These are phyloP conservation scores for Erysimum pusillum DNA, from an alignment of 441 rosid species.

Conservation along the genomic window DNA sequence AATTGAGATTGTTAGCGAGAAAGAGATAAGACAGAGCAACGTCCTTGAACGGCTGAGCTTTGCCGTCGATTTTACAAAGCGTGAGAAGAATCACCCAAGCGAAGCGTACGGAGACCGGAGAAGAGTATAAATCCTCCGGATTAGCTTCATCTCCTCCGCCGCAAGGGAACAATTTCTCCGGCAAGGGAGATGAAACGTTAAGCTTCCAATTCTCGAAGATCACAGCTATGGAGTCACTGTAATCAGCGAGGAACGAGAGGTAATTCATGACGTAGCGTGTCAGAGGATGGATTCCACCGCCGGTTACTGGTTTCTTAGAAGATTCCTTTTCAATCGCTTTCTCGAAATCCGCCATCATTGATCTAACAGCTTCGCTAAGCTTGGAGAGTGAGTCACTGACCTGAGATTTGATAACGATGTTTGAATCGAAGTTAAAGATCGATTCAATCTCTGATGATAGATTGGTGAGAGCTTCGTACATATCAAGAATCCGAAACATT, in stretches of 20 bases:
- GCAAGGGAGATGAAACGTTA: conserved; percentile 47
- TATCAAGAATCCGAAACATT: conserved; percentile 61
- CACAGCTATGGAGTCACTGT: conserved; percentile 58
- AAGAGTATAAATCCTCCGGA: conserved; percentile 44
- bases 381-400: conserved; percentile 60
- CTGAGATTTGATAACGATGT: conserved; percentile 55
- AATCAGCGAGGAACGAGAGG: conserved; percentile 70
- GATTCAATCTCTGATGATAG: conserved; percentile 64
- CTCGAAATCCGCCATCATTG: conserved; percentile 59
- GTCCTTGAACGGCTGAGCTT: conserved; percentile 70
- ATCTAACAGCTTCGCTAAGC: conserved; percentile 55
- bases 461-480: conserved; percentile 64
- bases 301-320: conserved; percentile 50
- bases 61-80: conserved; percentile 81
- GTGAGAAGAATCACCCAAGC: conserved; percentile 78
- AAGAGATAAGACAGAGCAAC: conserved; percentile 77
- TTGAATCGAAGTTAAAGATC: conserved; percentile 63
- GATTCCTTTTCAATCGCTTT: conserved; percentile 61
- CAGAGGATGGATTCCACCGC: conserved; percentile 66
- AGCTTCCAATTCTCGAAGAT: conserved; percentile 61
- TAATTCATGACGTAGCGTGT: conserved; percentile 62
- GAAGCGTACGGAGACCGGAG: conserved; percentile 54
- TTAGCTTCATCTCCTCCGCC: conserved; percentile 44
- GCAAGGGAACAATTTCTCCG: conserved; percentile 53
- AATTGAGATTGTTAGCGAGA: conserved; percentile 80